phyloP scores from a whole-genome alignment of 2,329 filamentous ascomycete genomes.

The Drechslerella dactyloides region DNA sequence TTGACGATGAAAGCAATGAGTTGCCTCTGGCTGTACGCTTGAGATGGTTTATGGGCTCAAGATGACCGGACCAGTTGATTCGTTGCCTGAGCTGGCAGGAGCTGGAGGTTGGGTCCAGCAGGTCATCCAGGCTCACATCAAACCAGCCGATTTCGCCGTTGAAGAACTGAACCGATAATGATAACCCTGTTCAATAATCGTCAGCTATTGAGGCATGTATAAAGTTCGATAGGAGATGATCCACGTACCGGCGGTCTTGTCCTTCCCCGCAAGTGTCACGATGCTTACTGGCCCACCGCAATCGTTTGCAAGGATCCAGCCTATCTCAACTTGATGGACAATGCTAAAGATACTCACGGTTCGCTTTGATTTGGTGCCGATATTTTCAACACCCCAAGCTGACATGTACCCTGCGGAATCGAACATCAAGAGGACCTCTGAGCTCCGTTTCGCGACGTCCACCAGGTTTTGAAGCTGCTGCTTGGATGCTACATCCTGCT shows the following conservation, averaged over 20 bases:
- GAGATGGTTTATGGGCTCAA: conserved; percentile 79
- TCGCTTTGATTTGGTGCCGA: conserved; percentile 72
- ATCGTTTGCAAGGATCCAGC: conserved; percentile 40
- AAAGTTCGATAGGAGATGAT: background rate
- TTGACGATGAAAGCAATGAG: conserved; percentile 80
- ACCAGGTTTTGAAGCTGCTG: conserved; percentile 75
- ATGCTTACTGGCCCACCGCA: conserved; percentile 38
- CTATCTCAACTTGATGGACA: conserved; percentile 66
- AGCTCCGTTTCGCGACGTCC: conserved; percentile 80
- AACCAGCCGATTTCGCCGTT: conserved; percentile 84
- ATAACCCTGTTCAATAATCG: conserved; percentile 46
- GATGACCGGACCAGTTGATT: conserved; percentile 82
- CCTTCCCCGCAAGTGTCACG: conserved; percentile 23
- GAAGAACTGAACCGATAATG: conserved; percentile 79
- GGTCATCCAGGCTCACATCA: conserved; percentile 75
- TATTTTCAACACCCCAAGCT: conserved; percentile 88
- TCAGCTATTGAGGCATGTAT: background rate
- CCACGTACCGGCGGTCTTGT: conserved; percentile 20
- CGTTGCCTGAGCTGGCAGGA: conserved; percentile 62
- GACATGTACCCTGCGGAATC: conserved; percentile 87
- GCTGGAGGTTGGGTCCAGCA: conserved; percentile 74
- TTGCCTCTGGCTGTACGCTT: conserved; percentile 82
- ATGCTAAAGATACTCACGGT: conserved; percentile 81
- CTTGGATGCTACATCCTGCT: conserved; percentile 56
- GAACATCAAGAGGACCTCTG: conserved; percentile 85